These are phyloP conservation scores for Tuctoria greenei DNA, from an alignment of 176 grass and related monocot species.

Conservation along the genomic window DNA sequence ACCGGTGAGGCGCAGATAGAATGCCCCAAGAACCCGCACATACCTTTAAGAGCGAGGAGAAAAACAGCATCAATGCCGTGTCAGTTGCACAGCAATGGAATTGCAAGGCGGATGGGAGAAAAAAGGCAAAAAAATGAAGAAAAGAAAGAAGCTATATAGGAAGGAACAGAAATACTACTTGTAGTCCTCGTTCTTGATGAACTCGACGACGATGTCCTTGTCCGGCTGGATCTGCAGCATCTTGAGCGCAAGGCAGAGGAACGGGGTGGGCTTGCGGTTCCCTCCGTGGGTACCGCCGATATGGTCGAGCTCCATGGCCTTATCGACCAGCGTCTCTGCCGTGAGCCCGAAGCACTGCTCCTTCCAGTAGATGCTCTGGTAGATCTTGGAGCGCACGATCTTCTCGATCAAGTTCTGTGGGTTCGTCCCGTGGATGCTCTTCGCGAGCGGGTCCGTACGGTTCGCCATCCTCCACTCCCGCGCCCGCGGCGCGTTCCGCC, in stretches of 20 bases:
- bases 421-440: conserved; percentile 91
- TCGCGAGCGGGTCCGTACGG: conserved; percentile 72
- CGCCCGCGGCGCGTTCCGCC: background rate
- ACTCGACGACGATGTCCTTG: conserved; percentile 97
- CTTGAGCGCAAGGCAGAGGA: conserved; percentile 92
- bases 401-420: conserved; percentile 97
- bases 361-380: conserved; percentile 93
- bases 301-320: conserved; percentile 99
- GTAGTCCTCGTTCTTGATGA: conserved; percentile 99
- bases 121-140: background rate
- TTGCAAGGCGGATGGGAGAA: background rate
- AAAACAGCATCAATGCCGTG: background rate
- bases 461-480: conserved; percentile 64
- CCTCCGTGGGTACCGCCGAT: conserved; percentile 79
- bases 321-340: conserved; percentile 94
- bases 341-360: conserved; percentile 97
- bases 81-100: background rate
- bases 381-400: conserved; percentile 95
- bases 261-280: conserved; percentile 71
- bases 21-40: conserved; percentile 74
- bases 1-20: conserved; percentile 79
- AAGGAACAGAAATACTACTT: conserved; percentile 42
- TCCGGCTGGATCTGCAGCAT: conserved; percentile 99
- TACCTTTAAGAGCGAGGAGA: conserved; percentile 52
- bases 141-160: background rate